Evolutionary conservation across 352 stramenopile species (phyloP).

Genomic region (Pythium chondricola): DNA sequence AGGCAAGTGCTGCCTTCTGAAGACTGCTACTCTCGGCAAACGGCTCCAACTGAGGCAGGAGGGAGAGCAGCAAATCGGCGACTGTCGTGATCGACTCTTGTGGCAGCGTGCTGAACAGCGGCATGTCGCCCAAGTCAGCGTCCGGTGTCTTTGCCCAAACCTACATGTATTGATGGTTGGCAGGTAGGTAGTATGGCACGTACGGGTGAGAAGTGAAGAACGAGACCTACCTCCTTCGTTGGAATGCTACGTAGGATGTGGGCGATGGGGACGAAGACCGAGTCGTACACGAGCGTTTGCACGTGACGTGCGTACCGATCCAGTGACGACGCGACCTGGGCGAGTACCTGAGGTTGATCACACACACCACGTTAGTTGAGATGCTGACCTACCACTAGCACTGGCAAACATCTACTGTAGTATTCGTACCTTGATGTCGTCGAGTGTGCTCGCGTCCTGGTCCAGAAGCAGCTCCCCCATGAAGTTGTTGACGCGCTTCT

Average conservation of each 20-base stretch:
- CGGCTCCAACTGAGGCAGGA: constrained; percentile 73
- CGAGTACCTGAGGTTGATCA: constrained; percentile 16
- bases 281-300: constrained; percentile 70
- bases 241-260: constrained; percentile 40
- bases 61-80: constrained; percentile 67
- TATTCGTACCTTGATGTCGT: constrained; percentile 9
- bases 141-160: constrained; percentile 47
- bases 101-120: constrained; percentile 67
- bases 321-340: constrained; percentile 5
- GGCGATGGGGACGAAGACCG: constrained; percentile 58
- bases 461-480: constrained; percentile 28
- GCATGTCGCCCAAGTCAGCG: constrained; percentile 43
- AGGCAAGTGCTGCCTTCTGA: constrained; percentile 45
- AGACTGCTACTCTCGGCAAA: constrained; percentile 75
- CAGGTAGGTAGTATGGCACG: not conserved
- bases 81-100: constrained; percentile 85
- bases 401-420: too few relatives aligned
- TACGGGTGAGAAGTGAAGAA: not conserved
- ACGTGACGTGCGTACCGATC: constrained; percentile 21
- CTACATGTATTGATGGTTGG: constrained; percentile 23
- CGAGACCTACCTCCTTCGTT: constrained; percentile 29
- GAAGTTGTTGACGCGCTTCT: constrained; percentile 48
- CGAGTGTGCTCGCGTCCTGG: not conserved
- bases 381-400: too few relatives aligned
- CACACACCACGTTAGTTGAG: too few relatives aligned